Conservation (phyloP, 371 early-diverging fungal genomes). For the Mucor ambiguus region DNA sequence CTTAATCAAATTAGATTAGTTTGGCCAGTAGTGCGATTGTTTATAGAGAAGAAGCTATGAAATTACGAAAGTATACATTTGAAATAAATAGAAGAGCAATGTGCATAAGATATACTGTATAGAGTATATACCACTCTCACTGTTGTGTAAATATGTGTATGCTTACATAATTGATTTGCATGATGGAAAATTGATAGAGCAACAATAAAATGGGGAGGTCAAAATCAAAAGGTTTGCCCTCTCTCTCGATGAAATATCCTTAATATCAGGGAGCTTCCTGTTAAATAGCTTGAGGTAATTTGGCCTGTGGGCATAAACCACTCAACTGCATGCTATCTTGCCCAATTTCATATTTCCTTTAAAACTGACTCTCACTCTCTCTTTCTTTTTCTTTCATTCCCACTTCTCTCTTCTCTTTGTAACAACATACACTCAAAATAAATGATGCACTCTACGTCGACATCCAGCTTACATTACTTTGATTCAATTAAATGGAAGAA, state of each 20-base stretch:
- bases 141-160: background rate
- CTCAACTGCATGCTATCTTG: slow-evolving; percentile 29
- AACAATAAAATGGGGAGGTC: slow-evolving; percentile 3
- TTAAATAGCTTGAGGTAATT: slow-evolving; percentile 24
- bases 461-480: slow-evolving; percentile 9
- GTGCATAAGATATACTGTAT: background rate
- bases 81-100: background rate
- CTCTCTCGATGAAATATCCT: background rate
- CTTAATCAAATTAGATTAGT: background rate
- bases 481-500: slow-evolving; percentile 26
- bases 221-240: background rate
- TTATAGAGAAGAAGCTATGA: background rate
- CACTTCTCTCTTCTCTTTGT: background rate
- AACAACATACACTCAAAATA: background rate
- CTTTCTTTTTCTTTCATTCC: slow-evolving; percentile 8
- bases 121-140: background rate
- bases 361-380: background rate
- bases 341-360: slow-evolving; percentile 12
- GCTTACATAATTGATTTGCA: background rate
- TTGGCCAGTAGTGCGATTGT: background rate
- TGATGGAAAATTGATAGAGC: background rate
- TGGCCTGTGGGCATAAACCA: slow-evolving; percentile 32
- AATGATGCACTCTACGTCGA: slow-evolving; percentile 3
- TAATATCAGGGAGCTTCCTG: background rate
- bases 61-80: background rate